Evolutionary conservation across 306 rosid species (phyloP).

Genomic region (Acacia melanoxylon): DNA sequence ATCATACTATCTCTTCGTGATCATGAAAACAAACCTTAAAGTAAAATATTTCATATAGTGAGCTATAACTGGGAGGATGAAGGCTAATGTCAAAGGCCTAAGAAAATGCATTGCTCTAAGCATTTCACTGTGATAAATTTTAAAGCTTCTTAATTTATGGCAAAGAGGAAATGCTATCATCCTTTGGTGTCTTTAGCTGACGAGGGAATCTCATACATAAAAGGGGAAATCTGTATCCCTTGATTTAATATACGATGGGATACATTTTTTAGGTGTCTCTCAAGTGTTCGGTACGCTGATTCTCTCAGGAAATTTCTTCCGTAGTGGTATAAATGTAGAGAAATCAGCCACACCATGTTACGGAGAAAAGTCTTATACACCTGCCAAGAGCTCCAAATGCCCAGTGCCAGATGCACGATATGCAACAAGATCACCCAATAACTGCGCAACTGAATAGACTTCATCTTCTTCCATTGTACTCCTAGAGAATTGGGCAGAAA

Average conservation of each 20-base stretch:
- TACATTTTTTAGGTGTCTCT: neutral
- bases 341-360: neutral
- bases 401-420: constrained; percentile 94
- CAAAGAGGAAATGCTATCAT: neutral
- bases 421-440: constrained; percentile 88
- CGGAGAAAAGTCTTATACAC: constrained; percentile 35
- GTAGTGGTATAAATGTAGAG: neutral
- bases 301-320: neutral
- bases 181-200: neutral
- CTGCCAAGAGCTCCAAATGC: constrained; percentile 92
- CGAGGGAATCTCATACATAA: neutral
- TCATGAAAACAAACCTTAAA: neutral
- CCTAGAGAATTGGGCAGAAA: constrained; percentile 42
- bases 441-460: constrained; percentile 78
- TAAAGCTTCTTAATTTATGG: neutral
- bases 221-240: neutral
- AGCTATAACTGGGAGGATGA: neutral
- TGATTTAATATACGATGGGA: neutral
- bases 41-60: neutral
- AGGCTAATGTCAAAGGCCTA: neutral
- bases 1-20: neutral
- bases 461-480: constrained; percentile 72
- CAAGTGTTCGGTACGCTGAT: neutral
- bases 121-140: neutral
- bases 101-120: neutral